Conservation (phyloP, 306 rosid genomes). For the Medicago ruthenica region DNA sequence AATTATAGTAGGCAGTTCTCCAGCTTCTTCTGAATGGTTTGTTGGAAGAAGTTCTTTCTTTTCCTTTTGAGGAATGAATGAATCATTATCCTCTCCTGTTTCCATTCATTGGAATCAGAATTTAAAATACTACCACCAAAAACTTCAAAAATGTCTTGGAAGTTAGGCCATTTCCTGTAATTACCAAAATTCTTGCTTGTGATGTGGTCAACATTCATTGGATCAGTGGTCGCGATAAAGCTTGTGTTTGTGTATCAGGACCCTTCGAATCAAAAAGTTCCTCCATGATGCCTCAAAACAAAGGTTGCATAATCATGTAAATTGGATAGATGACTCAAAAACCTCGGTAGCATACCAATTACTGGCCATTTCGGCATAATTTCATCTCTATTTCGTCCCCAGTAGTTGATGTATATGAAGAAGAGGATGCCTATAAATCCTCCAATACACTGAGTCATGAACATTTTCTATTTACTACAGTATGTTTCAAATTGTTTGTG, state of each 20-base stretch:
- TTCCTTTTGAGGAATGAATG: neutral
- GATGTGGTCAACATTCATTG: neutral
- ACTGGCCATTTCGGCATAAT: too few species aligned
- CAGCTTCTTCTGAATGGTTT: neutral
- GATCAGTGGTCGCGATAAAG: too few species aligned
- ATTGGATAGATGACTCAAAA: too few species aligned
- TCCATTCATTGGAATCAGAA: neutral
- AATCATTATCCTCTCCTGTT: neutral
- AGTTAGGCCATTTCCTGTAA: neutral
- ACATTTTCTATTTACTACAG: too few species aligned
- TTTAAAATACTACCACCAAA: neutral
- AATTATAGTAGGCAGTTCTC: neutral
- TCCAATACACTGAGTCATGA: neutral
- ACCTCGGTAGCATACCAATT: too few species aligned
- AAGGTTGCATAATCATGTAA: too few species aligned
- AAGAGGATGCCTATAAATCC: neutral
- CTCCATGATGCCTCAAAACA: too few species aligned
- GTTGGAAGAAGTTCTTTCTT: neutral
- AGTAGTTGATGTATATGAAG: too few species aligned
- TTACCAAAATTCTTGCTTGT: constrained; percentile 12
- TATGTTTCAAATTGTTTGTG: too few species aligned
- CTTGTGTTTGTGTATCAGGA: too few species aligned
- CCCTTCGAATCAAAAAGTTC: too few species aligned
- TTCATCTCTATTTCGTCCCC: too few species aligned
- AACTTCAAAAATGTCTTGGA: neutral